Evolutionary conservation across 768 basidiomycete genomes (phyloP), one percentile per base, ranked within the genome.

Genomic region (Amyloporia xantha): DNA sequence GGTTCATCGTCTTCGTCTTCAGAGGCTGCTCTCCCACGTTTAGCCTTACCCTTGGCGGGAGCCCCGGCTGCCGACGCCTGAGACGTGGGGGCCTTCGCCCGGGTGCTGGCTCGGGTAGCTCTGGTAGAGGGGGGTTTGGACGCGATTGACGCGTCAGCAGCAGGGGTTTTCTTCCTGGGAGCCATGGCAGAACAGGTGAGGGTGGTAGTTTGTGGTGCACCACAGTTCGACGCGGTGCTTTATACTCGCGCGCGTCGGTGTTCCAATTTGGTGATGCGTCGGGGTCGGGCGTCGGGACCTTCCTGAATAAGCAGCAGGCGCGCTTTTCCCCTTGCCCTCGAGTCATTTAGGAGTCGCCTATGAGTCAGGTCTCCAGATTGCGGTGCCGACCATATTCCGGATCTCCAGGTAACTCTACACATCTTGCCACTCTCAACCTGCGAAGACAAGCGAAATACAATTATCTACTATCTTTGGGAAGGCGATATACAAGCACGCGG

Each of bases 101-200:
- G 65, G 20, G 71, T 45, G 47, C 60, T 62, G 27, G 58, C 44
- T 10, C 59, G 55, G 44, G 65, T 55, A 30, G 58, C 49, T 10
- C 58, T 55, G 38, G 66, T 53, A 15, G 59, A 45, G 26, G 70
- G 63, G 1, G 71, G 68, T 19, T 67, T 63, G 6, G 65, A 66
- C 23, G 62, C 51, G 42, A 63, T 47, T 30, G 52, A 43, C 41
- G 41, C 35, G 39, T 43, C 48, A 24, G 43, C 26, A 25, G 63
- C 53, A 23, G 55, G 49, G 37, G 59, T 57, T 63, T 75, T 76
- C 60, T 74, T 76, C 49, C 71, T 66, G 41, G 76, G 53, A 21
- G 56, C 53, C 56, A 57, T 57, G 9, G 15, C 20, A 19, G 38
- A 17, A 39, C 15, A 42, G 25, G 41, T 23, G 41, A 26, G 19